Evolutionary conservation across 495 filamentous ascomycete species (phyloP).

Genomic region (Xylaria grammica): DNA sequence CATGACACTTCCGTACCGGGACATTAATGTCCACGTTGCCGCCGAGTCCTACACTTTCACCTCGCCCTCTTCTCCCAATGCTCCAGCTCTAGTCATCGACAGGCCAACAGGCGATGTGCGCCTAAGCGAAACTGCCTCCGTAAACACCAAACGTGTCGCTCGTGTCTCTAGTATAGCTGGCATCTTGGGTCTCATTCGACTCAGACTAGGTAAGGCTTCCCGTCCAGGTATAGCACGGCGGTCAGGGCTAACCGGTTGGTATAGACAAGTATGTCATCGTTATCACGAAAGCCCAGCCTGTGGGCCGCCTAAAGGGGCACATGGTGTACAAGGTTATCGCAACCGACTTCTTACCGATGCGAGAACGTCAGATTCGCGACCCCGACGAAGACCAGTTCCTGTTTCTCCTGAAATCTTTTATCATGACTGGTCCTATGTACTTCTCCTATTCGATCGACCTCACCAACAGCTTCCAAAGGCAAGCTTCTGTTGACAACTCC

Average conservation of each 20-base stretch:
- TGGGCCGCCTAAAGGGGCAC: conserved; percentile 89
- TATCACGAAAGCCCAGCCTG: conserved; percentile 90
- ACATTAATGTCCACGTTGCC: conserved; percentile 94
- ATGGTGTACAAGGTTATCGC: conserved; percentile 90
- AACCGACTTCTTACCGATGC: conserved; percentile 92
- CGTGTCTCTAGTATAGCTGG: conserved; percentile 79
- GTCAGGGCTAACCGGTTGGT: conserved; percentile 23
- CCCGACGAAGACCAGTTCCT: conserved; percentile 92
- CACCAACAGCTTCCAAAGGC: conserved; percentile 93
- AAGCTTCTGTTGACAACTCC: conserved; percentile 70
- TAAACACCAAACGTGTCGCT: conserved; percentile 80
- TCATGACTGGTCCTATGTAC: conserved; percentile 90
- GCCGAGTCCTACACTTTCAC: conserved; percentile 93
- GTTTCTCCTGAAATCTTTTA: conserved; percentile 72
- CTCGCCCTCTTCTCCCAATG: conserved; percentile 88
- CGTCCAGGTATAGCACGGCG: neutral
- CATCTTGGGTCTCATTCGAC: conserved; percentile 87
- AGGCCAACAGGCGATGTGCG: conserved; percentile 91
- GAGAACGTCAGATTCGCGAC: conserved; percentile 89
- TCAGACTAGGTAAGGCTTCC: conserved; percentile 77
- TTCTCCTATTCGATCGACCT: conserved; percentile 96
- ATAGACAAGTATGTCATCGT: conserved; percentile 95
- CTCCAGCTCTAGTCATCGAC: conserved; percentile 85
- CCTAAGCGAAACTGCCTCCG: conserved; percentile 75
- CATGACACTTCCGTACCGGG: conserved; percentile 81